Evolutionary conservation across 1,284 basidiomycete genomes (phyloP).

Genomic region (Malassezia cuniculi): DNA sequence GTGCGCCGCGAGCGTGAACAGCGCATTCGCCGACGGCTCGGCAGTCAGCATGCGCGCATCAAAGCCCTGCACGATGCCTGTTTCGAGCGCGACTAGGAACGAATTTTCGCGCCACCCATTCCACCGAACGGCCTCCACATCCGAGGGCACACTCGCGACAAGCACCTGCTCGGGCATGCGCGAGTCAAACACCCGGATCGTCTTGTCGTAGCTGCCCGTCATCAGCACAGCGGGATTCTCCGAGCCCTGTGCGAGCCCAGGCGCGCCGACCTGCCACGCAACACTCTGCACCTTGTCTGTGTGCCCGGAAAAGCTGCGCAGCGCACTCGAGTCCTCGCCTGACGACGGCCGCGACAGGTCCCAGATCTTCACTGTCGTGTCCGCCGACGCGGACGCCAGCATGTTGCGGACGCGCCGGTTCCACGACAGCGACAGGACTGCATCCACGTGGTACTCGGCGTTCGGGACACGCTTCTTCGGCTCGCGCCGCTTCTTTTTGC

Average conservation of each 20-base stretch:
- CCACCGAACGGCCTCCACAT: slow-evolving; percentile 88
- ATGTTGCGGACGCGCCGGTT: slow-evolving; percentile 77
- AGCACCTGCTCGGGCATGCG: slow-evolving; percentile 66
- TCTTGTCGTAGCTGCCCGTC: slow-evolving; percentile 85
- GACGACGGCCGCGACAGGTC: slow-evolving; percentile 61
- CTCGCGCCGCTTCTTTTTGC: slow-evolving; percentile 62
- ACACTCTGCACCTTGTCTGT: slow-evolving; percentile 95
- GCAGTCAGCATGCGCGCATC: slow-evolving; percentile 70
- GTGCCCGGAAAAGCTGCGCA: slow-evolving; percentile 71
- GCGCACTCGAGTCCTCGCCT: slow-evolving; percentile 51
- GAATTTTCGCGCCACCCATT: slow-evolving; percentile 78
- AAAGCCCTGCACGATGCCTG: slow-evolving; percentile 56
- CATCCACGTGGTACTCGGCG: slow-evolving; percentile 72
- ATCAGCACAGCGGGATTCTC: slow-evolving; percentile 67
- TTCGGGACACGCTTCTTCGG: slow-evolving; percentile 59
- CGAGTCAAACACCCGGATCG: slow-evolving; percentile 82
- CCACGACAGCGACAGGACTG: slow-evolving; percentile 82
- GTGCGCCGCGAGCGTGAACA: slow-evolving; percentile 86
- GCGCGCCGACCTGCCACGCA: slow-evolving; percentile 62
- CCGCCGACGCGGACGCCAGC: slow-evolving; percentile 80
- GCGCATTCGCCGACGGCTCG: slow-evolving; percentile 43
- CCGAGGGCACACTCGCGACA: slow-evolving; percentile 65
- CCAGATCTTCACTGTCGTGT: slow-evolving; percentile 93
- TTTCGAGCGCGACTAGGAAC: slow-evolving; percentile 62
- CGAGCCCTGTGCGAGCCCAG: slow-evolving; percentile 12